Evolutionary conservation across 306 rosid species (phyloP).

Genomic region (Parietaria judaica): DNA sequence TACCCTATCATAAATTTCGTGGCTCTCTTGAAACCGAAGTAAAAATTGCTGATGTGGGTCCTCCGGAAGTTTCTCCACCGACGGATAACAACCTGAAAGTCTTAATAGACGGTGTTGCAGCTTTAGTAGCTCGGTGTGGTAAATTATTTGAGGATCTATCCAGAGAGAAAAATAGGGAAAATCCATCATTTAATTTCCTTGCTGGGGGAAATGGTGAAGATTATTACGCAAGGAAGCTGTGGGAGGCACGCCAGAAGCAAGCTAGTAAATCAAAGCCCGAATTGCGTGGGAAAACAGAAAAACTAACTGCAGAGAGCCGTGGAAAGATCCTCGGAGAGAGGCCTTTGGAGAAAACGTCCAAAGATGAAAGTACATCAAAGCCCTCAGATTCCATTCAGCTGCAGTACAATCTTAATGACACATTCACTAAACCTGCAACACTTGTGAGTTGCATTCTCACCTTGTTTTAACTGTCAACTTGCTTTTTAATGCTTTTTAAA

Average conservation of each 20-base stretch:
- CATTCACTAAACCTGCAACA: constrained; percentile 61
- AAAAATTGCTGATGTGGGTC: constrained; percentile 59
- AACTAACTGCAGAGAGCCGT: constrained; percentile 81
- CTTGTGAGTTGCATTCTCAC: constrained; percentile 41
- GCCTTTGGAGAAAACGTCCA: constrained; percentile 61
- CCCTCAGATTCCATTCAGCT: constrained; percentile 53
- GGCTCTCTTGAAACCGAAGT: constrained; percentile 57
- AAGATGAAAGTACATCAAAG: constrained; percentile 45
- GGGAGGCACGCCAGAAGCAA: constrained; percentile 78
- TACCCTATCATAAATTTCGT: constrained; percentile 63
- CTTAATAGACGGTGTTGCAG: constrained; percentile 87
- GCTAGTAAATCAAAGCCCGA: constrained; percentile 43
- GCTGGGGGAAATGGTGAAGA: constrained; percentile 83
- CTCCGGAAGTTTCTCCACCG: constrained; percentile 65
- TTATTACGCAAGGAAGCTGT: constrained; percentile 80
- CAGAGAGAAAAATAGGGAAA: constrained; percentile 73
- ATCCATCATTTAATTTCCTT: constrained; percentile 84
- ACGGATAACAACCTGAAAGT: constrained; percentile 70
- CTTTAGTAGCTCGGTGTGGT: constrained; percentile 91
- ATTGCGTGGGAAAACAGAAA: constrained; percentile 47
- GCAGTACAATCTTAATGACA: constrained; percentile 81
- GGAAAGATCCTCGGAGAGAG: constrained; percentile 81
- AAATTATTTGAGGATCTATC: constrained; percentile 91
- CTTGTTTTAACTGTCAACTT: not conserved
- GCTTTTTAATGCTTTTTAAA: not conserved